Percentiles rank a stretch among this genome's conserved stretches.
phyloP scores from a whole-genome alignment of 1,284 basidiomycete species.

The Sphagnurus paluster region DNA sequence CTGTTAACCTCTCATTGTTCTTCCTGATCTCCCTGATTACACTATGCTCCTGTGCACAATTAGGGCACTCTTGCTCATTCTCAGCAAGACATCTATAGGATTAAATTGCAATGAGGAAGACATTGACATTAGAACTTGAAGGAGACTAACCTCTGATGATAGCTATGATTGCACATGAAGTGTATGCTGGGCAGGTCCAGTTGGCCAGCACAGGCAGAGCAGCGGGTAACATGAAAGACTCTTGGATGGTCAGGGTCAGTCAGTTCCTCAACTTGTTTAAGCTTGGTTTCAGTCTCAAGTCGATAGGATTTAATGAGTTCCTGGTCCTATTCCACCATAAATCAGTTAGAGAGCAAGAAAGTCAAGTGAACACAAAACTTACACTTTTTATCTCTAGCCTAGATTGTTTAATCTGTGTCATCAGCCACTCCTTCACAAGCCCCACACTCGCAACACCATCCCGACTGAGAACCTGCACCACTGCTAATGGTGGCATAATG shows the following conservation, averaged over 20 bases:
- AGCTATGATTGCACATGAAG: slow-evolving; percentile 98
- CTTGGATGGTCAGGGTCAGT: slow-evolving; percentile 75
- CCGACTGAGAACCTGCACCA: slow-evolving; percentile 86
- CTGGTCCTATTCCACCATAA: slow-evolving; percentile 61
- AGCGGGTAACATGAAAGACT: slow-evolving; percentile 93
- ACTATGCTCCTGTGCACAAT: slow-evolving; percentile 85
- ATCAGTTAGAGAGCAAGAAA: slow-evolving; percentile 5
- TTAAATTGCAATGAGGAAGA: too few species aligned
- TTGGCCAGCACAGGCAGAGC: slow-evolving; percentile 84
- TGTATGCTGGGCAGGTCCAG: slow-evolving; percentile 93
- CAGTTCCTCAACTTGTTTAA: slow-evolving; percentile 81
- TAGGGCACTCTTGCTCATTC: slow-evolving; percentile 86
- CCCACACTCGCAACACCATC: slow-evolving; percentile 90
- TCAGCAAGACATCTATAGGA: slow-evolving; percentile 80
- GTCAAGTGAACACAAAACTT: slow-evolving; percentile 29
- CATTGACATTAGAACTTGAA: too few species aligned
- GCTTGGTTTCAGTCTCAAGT: slow-evolving; percentile 78
- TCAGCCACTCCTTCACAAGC: slow-evolving; percentile 87
- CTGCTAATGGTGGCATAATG: slow-evolving; percentile 85
- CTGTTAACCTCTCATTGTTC: slow-evolving; percentile 80
- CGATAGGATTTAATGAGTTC: slow-evolving; percentile 86
- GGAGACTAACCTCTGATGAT: slow-evolving; percentile 79
- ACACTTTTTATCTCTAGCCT: slow-evolving; percentile 80
- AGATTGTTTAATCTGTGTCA: slow-evolving; percentile 73
- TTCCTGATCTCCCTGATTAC: slow-evolving; percentile 85